Conservation (phyloP, 2,329 filamentous ascomycete species). For the Apiospora marii region DNA sequence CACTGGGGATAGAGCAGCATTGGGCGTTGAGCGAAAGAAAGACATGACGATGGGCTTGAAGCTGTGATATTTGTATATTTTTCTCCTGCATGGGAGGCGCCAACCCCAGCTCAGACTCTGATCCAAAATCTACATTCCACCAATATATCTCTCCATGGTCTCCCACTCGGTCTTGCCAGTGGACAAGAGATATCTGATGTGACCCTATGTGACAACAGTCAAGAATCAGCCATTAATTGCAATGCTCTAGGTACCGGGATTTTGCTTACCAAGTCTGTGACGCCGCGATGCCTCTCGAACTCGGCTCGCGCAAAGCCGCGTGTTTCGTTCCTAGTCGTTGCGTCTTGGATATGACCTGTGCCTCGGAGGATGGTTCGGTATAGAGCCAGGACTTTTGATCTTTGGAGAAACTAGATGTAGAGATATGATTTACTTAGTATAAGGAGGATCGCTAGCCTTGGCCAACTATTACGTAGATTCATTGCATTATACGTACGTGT, state of each 20-base stretch:
- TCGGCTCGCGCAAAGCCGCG: constrained; percentile 64
- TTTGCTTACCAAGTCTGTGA: constrained; percentile 62
- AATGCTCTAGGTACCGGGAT: background rate
- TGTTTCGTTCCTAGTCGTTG: constrained; percentile 61
- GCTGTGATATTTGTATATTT: constrained; percentile 5
- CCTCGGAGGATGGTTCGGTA: constrained; percentile 66
- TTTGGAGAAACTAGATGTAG: constrained; percentile 64
- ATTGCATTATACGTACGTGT: constrained; percentile 54
- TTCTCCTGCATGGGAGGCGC: background rate
- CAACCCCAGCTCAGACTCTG: background rate
- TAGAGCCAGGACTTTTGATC: constrained; percentile 61
- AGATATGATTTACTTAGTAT: background rate
- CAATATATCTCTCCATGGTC: constrained; percentile 65
- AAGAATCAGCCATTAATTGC: background rate
- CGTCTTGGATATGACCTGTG: constrained; percentile 59
- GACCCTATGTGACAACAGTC: constrained; percentile 49
- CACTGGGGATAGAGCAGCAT: background rate
- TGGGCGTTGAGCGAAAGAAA: background rate
- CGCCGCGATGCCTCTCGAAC: constrained; percentile 65
- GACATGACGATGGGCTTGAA: background rate
- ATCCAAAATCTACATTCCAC: constrained; percentile 48
- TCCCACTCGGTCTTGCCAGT: constrained; percentile 73
- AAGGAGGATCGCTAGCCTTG: rapidly evolving
- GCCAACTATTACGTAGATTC: too few relatives aligned
- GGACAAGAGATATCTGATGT: constrained; percentile 69